Evolutionary conservation across 2,329 filamentous ascomycete species (phyloP), one percentile per base, ranked within the genome.

Genomic region (Botrytis deweyae): DNA sequence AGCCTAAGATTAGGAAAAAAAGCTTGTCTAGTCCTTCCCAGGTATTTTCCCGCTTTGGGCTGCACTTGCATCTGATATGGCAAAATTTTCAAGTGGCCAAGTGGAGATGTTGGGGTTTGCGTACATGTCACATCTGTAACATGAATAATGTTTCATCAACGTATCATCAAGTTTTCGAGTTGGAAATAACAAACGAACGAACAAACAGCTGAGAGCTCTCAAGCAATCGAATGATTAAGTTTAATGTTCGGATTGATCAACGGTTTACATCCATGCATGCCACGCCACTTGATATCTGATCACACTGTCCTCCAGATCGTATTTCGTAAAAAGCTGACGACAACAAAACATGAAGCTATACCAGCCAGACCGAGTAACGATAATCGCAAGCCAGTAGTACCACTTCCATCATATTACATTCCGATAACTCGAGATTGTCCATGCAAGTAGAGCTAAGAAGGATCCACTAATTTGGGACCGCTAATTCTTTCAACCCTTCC

Each of bases 401-500:
- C 49, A 33, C 55, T 25, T 40, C 46, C 5, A 22, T 33, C 65
- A 55, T 55, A 33, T 68, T 49, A 58, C 36, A n/a, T 64, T 29
- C 49, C 66, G 49, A 33, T 44, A 38, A 58, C 22, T 58, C n/a
- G 66, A 44, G 49, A 33, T 46, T 40, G 62, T 44, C 33, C 33
- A 36, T 77, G 72, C 79, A n/a, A 58, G 66, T 4, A 58, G 22
- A 42, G 66, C 65, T n/a, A 40, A 55, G 49, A 42, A 40, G 16
- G 20, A 58, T 66, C 61, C 61, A 58, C 70, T 72, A 72, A 66
- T 72, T 72, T 65, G 70, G 62, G 61, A 62, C 71, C 64, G 40
- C 40, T 66, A 82, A 77, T 74, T 84, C 85, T 74, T 80, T 83
- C 76, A 87, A 80, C 29, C 84, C 83, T 59, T 83, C 83, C 64